Conservation (phyloP, 768 basidiomycete genomes). For the Suillus cothurnatus region DNA sequence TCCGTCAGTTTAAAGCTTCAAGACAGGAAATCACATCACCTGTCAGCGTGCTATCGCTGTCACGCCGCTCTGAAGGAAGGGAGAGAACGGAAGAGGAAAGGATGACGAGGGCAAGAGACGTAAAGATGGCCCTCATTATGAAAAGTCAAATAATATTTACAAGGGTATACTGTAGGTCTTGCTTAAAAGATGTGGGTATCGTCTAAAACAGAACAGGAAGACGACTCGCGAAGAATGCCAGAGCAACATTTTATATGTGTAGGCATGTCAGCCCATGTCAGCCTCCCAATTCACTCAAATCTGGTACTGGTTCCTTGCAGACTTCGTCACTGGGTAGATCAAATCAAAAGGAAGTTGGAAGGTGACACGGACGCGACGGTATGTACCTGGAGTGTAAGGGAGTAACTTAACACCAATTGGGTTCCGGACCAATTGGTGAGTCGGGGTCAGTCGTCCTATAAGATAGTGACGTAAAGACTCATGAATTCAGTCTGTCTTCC, state of each 20-base stretch:
- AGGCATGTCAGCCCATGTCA: conserved; percentile 3
- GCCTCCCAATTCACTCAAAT: background rate
- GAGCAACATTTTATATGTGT: background rate
- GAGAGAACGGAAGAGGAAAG: conserved; percentile 1
- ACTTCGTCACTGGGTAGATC: background rate
- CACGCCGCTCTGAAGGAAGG: conserved; percentile 3
- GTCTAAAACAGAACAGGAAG: background rate
- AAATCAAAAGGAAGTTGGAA: background rate
- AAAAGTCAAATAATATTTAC: background rate
- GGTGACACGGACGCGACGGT: background rate
- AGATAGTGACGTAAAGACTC: background rate
- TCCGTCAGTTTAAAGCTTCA: conserved; percentile 24
- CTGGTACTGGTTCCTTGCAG: background rate
- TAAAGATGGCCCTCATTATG: background rate
- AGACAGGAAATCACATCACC: conserved; percentile 30
- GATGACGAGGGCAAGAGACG: background rate
- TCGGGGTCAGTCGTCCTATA: background rate
- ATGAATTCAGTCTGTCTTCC: background rate
- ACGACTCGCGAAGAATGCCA: background rate
- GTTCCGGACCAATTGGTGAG: background rate
- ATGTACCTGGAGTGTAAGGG: background rate
- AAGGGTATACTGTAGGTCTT: background rate
- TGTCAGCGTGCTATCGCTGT: background rate
- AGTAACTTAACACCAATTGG: background rate
- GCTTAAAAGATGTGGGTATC: background rate